Percentiles rank a stretch among this genome's conserved stretches.
Evolutionary conservation across 306 rosid species (phyloP).

Genomic region (Rubus parviflorus): DNA sequence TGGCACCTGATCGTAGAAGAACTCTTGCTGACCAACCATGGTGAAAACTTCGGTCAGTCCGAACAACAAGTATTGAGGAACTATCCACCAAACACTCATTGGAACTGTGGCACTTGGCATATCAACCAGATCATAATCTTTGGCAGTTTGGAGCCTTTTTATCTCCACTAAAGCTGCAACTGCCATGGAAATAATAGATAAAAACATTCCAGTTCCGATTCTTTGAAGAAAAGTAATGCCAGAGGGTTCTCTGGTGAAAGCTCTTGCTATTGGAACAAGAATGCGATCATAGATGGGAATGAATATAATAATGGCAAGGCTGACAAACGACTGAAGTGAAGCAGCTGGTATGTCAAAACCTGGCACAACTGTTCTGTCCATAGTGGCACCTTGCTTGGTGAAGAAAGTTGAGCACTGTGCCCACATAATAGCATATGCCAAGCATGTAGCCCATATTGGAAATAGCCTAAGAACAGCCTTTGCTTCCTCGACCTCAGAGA

Average conservation of each 20-base stretch:
- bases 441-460: constrained; percentile 38
- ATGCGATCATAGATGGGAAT: constrained; percentile 46
- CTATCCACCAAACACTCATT: constrained; percentile 62
- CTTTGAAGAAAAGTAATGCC: constrained; percentile 62
- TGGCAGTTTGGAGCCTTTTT: constrained; percentile 46
- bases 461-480: constrained; percentile 31
- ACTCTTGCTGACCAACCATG: constrained; percentile 60
- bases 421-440: constrained; percentile 24
- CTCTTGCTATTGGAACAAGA: constrained; percentile 46
- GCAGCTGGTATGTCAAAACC: constrained; percentile 50
- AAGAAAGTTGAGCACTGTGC: constrained; percentile 44
- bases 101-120: constrained; percentile 43
- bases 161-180: constrained; percentile 48
- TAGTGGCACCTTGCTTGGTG: constrained; percentile 42
- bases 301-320: constrained; percentile 27
- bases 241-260: constrained; percentile 39
- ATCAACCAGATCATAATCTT: constrained; percentile 45
- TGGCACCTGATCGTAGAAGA: constrained; percentile 67
- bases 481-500: constrained; percentile 40
- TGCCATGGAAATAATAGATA: constrained; percentile 31
- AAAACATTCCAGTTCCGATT: constrained; percentile 52
- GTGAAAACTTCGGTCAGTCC: constrained; percentile 49
- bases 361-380: constrained; percentile 38
- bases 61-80: constrained; percentile 49
- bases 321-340: constrained; percentile 39